Evolutionary conservation across 306 rosid genomes (phyloP).

Genomic region (Prunus mira): DNA sequence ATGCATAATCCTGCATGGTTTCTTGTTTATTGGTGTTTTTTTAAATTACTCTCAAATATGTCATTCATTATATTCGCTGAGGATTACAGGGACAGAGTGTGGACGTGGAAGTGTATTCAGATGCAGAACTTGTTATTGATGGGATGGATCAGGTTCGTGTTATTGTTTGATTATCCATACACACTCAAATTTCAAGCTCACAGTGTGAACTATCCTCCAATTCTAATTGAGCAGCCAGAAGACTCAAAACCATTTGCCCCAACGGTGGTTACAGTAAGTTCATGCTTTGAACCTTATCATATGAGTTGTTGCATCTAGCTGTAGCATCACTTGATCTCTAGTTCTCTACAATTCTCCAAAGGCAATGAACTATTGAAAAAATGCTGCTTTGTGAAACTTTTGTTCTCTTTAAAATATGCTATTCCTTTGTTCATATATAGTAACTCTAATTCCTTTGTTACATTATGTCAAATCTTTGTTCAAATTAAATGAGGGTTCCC

Average conservation of each 20-base stretch:
- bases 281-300: slow-evolving; percentile 5
- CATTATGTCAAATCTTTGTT: not conserved
- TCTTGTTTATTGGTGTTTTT: slow-evolving; percentile 4
- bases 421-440: not conserved
- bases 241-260: slow-evolving; percentile 72
- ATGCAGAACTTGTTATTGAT: slow-evolving; percentile 33
- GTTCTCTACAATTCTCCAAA: not conserved
- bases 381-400: not conserved
- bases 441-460: not conserved
- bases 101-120: slow-evolving; percentile 55
- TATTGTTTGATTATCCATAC: slow-evolving; percentile 2
- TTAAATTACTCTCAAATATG: not conserved
- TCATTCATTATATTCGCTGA: not conserved
- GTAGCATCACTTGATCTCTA: not conserved
- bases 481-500: not conserved
- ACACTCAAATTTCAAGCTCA: slow-evolving; percentile 32
- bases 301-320: not conserved
- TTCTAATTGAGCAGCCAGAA: slow-evolving; percentile 63
- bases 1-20: not conserved
- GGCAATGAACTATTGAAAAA: not conserved
- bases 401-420: not conserved
- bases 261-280: slow-evolving; percentile 62
- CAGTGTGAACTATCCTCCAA: slow-evolving; percentile 57
- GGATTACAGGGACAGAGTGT: slow-evolving; percentile 47
- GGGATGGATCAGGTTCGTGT: slow-evolving; percentile 49